A percentile compares a stretch with the other conserved stretches of the same genome.
Evolutionary conservation across 129 eudicot genomes (phyloP).

Genomic region (Flaveria bidentis): DNA sequence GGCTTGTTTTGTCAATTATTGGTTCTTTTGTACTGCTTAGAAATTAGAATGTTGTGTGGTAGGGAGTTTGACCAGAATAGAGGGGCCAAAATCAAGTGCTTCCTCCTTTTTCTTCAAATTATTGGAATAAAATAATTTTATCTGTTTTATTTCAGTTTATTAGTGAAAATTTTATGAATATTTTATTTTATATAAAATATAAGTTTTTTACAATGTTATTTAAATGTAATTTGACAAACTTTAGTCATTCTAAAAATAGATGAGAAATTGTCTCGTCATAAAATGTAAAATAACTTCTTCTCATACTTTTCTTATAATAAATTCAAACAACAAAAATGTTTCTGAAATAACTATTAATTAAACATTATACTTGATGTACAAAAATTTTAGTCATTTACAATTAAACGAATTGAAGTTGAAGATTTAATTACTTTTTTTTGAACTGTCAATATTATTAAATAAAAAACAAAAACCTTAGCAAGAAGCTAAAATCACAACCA

Average conservation of each 20-base stretch:
- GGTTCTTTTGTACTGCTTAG: constrained; percentile 18
- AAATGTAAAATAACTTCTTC: too few species aligned
- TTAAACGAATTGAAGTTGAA: too few species aligned
- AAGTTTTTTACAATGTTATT: too few species aligned
- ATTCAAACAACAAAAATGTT: background rate
- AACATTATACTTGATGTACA: background rate
- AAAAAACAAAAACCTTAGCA: too few species aligned
- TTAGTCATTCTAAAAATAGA: too few species aligned
- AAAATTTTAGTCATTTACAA: too few species aligned
- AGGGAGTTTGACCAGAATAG: background rate
- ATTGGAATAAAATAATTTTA: background rate
- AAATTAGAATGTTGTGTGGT: constrained; percentile 13
- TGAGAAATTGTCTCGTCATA: too few species aligned
- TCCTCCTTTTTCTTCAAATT: background rate
- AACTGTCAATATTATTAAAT: too few species aligned
- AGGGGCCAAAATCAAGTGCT: constrained; percentile 6
- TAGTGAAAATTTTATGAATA: too few species aligned
- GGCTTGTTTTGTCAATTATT: constrained; percentile 21
- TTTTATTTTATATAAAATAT: too few species aligned
- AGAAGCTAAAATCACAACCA: too few species aligned
- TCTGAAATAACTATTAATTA: background rate
- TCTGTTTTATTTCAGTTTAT: background rate
- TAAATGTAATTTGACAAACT: background rate
- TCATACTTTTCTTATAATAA: background rate
- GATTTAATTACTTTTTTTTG: too few species aligned